Percentiles rank a stretch among this genome's conserved stretches.
Evolutionary conservation across 2,329 filamentous ascomycete species (phyloP).

Genomic region (Eurotiales sp.): DNA sequence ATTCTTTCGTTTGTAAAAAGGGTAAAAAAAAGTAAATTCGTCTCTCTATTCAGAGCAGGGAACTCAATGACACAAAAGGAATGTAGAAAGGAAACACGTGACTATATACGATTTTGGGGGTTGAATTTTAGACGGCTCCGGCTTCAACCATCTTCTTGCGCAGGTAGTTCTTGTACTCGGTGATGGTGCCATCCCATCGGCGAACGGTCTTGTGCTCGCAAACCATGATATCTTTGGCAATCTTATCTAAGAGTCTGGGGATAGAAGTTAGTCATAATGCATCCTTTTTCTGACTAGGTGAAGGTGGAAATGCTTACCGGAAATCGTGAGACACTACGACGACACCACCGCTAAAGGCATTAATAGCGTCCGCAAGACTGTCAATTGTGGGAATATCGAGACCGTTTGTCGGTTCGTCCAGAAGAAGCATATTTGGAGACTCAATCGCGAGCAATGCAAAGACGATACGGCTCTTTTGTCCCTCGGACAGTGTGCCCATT

Average conservation of each 20-base stretch:
- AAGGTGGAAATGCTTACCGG: slow-evolving; percentile 60
- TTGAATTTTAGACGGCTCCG: slow-evolving; percentile 69
- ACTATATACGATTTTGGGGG: background rate
- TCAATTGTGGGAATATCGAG: slow-evolving; percentile 98
- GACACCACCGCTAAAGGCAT: slow-evolving; percentile 92
- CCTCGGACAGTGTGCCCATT: slow-evolving; percentile 96
- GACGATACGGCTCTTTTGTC: slow-evolving; percentile 96
- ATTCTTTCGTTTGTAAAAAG: background rate
- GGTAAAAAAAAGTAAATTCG: background rate
- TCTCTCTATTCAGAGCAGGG: background rate
- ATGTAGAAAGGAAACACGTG: background rate
- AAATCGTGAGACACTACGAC: slow-evolving; percentile 99
- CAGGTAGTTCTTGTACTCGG: slow-evolving; percentile 96
- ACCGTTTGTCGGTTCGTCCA: slow-evolving; percentile 99
- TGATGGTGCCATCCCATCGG: slow-evolving; percentile 83
- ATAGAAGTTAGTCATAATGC: slow-evolving; percentile 16
- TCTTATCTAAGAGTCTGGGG: slow-evolving; percentile 89
- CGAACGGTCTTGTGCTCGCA: slow-evolving; percentile 96
- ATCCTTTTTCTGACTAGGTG: slow-evolving; percentile 7
- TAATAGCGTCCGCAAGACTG: slow-evolving; percentile 94
- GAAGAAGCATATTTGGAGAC: slow-evolving; percentile 90
- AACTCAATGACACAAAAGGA: background rate
- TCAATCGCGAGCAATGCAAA: slow-evolving; percentile 96
- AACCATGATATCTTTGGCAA: slow-evolving; percentile 98
- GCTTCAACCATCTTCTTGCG: slow-evolving; percentile 96